Evolutionary conservation across 805 yeast species (phyloP), one percentile per base, ranked within the genome.

Genomic region (Nakazawaea ernobii): DNA sequence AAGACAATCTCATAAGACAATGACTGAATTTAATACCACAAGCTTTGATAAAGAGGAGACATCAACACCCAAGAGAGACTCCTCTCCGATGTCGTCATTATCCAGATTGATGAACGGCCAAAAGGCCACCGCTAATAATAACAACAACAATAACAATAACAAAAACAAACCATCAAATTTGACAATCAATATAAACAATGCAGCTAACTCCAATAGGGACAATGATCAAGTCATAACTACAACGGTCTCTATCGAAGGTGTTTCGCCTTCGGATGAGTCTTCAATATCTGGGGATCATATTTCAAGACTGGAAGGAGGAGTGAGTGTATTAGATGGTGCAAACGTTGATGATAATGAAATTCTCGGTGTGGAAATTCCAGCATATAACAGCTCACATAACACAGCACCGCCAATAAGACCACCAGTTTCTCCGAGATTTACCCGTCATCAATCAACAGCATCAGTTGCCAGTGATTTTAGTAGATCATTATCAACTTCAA

Each of bases 401-500:
- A 38, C 42, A 4, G 50, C 47, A 6, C 50, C 50, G 6, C 50
- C 47, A 1, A 39, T 48, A 10, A 38, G 50, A 14, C 50, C 50
- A 4, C 50, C 50, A 6, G 42, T 48, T 1, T 48, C 50, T n/a
- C 50, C 50, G 13, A 42, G 50, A 35, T 39, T 48, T 30, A 20
- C 33, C 24, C 53, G 51, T 26, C 52, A 45, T 32, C 46, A 39
- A 15, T 48, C 52, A n/a, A 42, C 50, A 10, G 43, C 44, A 15
- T 50, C 53, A 5, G 15, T 43, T 8, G 27, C 35, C 3, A 56
- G 63, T 10, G 57, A 65, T 17, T 58, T 59, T 35, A 57, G 58
- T 14, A 56, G 65, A 17, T 83, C 69, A 44, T 67, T 83, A 53
- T 77, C 86, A 5, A 69, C 79, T 24, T 71, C 79, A 35, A 83